These are phyloP conservation scores for Rutidosis leptorrhynchoides DNA, from an alignment of 129 eudicot species.

Conservation along the genomic window DNA sequence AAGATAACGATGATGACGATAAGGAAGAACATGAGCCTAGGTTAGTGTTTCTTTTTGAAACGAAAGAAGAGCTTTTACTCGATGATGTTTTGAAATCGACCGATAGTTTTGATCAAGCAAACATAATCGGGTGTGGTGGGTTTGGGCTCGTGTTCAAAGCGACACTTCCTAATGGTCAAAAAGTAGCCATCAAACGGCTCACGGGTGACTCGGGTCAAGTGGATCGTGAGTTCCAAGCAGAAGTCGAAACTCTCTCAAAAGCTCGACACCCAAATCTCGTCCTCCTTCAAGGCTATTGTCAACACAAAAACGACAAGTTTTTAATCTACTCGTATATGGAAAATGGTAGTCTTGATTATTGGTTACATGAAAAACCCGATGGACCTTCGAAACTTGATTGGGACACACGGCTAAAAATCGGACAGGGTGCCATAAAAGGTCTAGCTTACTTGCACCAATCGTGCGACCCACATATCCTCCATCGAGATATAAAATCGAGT, in stretches of 20 bases:
- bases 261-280: constrained; percentile 16
- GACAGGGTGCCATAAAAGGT: constrained; percentile 14
- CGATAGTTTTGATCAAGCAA: constrained; percentile 19
- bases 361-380: constrained; percentile 13
- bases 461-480: constrained; percentile 15
- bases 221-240: constrained; percentile 17
- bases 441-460: constrained; percentile 20
- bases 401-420: constrained; percentile 3
- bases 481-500: constrained; percentile 9
- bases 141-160: constrained; percentile 18
- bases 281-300: constrained; percentile 19
- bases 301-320: constrained; percentile 7
- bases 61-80: constrained; percentile 11
- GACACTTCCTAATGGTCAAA: constrained; percentile 11
- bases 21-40: background rate
- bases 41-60: constrained; percentile 6
- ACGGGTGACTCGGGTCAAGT: constrained; percentile 17
- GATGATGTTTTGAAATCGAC: constrained; percentile 15
- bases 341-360: constrained; percentile 13
- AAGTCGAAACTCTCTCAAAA: constrained; percentile 13
- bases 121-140: constrained; percentile 16
- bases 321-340: constrained; percentile 16
- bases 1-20: background rate
- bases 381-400: constrained; percentile 8
- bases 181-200: constrained; percentile 17